Base-by-base conservation (phyloP, 2,329 filamentous ascomycete genomes). In the Alternaria incomplexa region DNA sequence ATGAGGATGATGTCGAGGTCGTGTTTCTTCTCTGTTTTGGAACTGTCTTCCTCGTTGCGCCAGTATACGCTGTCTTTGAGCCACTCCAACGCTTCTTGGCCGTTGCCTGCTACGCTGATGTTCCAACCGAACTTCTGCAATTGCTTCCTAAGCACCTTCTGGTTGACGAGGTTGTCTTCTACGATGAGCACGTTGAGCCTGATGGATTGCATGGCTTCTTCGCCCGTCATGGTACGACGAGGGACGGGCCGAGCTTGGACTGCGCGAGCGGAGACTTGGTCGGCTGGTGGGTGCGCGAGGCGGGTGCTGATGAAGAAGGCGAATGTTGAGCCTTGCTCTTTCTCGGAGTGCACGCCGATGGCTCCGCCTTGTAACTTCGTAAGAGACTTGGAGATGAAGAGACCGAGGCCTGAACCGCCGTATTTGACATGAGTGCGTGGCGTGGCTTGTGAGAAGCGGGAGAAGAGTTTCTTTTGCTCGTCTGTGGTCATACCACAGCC, bases 141-240 rank as follows among this genome's bases (percentile, higher is more conserved):
- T 26, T 82, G 80, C 61, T 79, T 81, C 17, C 72, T 67, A 17
- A 83, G 72, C 4, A 83, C 80, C 13, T 75, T 77, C 56, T 82
- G 80, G 54, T 83, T 82, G 45, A 82, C 72, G 6, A 81, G 59
- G 48, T 82, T 81, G 58, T 83, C 81, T 61, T 78, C 76, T 3
- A 80, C 77, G 2, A 80, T 71, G 1, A 79, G 66, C 2, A 79
- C 71, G 30, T 72, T 70, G 5, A 75, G 59, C 11, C 58, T 64
- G 15, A 66, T 57, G 0, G 44, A 59, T 15, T 64, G 70, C 72
- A 74, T 73, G 4, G 65, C 73, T 8, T 69, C 61, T 23, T 74
- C 72, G 3, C 62, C 60, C 20, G 72, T 70, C 36, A 63, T 44
- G 3, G 55, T 67, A 28, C 61, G 64, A 4, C 58, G 56, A 5